phyloP scores from a whole-genome alignment of 495 filamentous ascomycete genomes.

The Cryomyces minteri region DNA sequence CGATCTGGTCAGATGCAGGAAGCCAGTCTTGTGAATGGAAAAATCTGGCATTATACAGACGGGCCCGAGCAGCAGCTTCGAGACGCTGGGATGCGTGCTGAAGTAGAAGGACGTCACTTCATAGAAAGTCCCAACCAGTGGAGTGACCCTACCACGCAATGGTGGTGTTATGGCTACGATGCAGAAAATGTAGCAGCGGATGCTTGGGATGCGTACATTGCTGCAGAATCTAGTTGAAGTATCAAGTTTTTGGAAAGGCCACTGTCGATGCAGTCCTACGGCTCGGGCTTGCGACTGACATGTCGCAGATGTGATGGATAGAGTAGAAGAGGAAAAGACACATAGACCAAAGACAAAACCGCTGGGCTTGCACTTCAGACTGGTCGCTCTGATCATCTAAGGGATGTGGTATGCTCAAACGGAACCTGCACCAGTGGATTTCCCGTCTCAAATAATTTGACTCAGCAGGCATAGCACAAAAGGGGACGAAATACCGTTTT shows the following conservation, averaged over 20 bases:
- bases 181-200: conserved; percentile 10
- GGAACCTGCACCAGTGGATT: conserved; percentile 32
- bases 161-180: conserved; percentile 31
- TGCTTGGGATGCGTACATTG: too few species aligned
- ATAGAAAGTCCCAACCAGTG: conserved; percentile 28
- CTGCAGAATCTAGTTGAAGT: too few species aligned
- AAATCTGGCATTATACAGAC: conserved; percentile 28
- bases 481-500: not conserved
- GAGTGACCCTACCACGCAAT: conserved; percentile 27
- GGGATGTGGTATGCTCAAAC: too few species aligned
- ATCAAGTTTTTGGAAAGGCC: too few species aligned
- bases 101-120: conserved; percentile 14
- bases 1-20: conserved; percentile 13
- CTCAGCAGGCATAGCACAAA: not conserved
- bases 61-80: conserved; percentile 24
- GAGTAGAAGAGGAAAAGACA: too few species aligned
- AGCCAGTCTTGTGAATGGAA: conserved; percentile 14
- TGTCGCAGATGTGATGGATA: too few species aligned
- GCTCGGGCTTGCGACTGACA: too few species aligned
- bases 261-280: too few species aligned
- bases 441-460: conserved; percentile 18
- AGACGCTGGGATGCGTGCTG: conserved; percentile 24
- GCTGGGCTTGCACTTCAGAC: too few species aligned
- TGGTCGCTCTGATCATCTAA: too few species aligned
- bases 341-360: too few species aligned